These are phyloP conservation scores for Boletus austroedulis DNA, from an alignment of 1,284 basidiomycete genomes.

Conservation along the genomic window DNA sequence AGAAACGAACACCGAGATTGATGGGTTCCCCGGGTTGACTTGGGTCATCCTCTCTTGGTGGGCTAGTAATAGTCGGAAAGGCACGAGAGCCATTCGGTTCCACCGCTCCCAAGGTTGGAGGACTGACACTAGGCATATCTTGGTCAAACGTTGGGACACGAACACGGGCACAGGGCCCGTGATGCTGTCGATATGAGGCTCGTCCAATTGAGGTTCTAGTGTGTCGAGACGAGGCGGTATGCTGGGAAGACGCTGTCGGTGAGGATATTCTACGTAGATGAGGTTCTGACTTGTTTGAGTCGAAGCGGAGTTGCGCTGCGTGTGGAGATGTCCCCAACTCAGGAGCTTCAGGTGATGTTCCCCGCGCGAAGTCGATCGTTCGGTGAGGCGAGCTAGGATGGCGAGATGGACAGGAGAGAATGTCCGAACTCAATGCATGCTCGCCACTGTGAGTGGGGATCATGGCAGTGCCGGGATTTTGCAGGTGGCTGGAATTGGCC, in stretches of 20 bases:
- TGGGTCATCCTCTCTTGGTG: slow-evolving; percentile 12
- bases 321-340: not conserved
- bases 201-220: slow-evolving; percentile 24
- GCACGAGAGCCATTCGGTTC: not conserved
- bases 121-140: not conserved
- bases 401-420: not conserved
- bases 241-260: slow-evolving; percentile 17
- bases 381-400: slow-evolving; percentile 2
- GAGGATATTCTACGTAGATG: slow-evolving; percentile 7
- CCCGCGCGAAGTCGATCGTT: not conserved
- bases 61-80: not conserved
- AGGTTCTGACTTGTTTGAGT: not conserved
- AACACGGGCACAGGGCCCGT: slow-evolving; percentile 12
- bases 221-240: slow-evolving; percentile 16
- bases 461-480: slow-evolving; percentile 5
- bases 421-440: not conserved
- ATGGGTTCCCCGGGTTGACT: slow-evolving; percentile 9
- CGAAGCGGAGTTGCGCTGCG: not conserved
- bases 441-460: not conserved
- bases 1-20: slow-evolving; percentile 1
- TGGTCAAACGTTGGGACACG: slow-evolving; percentile 3
- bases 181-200: slow-evolving; percentile 26
- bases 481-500: not conserved
- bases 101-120: not conserved
- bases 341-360: not conserved